phyloP scores from a whole-genome alignment of 148 eudicot genomes.

The Spergularia bocconei region DNA sequence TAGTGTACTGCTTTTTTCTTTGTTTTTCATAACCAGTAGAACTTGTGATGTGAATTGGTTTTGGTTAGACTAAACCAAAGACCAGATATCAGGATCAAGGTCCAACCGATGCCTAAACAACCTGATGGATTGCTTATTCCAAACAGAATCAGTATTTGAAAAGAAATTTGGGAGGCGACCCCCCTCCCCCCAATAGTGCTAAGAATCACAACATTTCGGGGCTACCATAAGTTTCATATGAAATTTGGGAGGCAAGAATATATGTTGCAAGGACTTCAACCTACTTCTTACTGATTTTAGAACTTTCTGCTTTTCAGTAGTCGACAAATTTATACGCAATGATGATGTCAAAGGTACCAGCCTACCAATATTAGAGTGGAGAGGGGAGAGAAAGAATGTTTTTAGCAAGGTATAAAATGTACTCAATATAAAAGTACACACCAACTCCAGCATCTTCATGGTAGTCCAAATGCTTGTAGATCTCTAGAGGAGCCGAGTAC shows the following conservation, averaged over 20 bases:
- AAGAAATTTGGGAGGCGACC: background rate
- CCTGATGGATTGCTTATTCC: background rate
- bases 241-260: background rate
- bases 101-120: background rate
- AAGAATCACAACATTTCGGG: background rate
- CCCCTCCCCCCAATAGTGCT: background rate
- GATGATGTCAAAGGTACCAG: background rate
- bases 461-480: conserved; percentile 92
- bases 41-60: too few relatives aligned
- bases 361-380: background rate
- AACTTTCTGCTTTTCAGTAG: background rate
- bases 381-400: background rate
- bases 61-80: too few relatives aligned
- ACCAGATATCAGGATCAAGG: background rate
- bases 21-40: too few relatives aligned
- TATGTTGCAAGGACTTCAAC: background rate
- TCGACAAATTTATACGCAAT: background rate
- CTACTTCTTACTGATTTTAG: background rate
- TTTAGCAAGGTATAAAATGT: background rate
- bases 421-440: conserved; percentile 20
- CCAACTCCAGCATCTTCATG: conserved; percentile 82
- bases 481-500: conserved; percentile 89
- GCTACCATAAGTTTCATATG: background rate
- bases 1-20: too few relatives aligned
- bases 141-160: background rate